Evolutionary conservation across 495 filamentous ascomycete species (phyloP).

Genomic region (Penicillium coffeae): DNA sequence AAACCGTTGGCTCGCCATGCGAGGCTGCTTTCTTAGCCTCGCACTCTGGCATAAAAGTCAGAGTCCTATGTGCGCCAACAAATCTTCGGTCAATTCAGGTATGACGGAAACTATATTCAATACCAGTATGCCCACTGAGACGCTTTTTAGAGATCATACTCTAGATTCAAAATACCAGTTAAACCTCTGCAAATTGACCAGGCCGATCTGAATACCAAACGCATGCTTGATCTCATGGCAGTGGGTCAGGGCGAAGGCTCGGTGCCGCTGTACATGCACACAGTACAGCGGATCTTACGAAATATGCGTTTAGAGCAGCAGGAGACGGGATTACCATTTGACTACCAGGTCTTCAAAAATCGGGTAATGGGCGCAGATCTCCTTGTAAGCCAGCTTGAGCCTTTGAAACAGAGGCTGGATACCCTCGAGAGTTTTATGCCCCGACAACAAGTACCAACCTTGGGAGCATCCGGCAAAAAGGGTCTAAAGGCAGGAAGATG

Average conservation of each 20-base stretch:
- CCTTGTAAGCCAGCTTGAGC: constrained; percentile 41
- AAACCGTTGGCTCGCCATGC: constrained; percentile 52
- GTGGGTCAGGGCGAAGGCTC: constrained; percentile 40
- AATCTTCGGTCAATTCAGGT: constrained; percentile 50
- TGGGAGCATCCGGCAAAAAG: neutral
- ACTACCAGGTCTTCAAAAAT: constrained; percentile 50
- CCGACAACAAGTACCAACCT: constrained; percentile 11
- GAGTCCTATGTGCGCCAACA: constrained; percentile 61
- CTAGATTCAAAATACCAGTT: constrained; percentile 41
- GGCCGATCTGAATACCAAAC: constrained; percentile 55
- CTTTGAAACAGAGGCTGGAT: constrained; percentile 54
- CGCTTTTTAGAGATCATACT: constrained; percentile 14
- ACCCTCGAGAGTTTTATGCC: constrained; percentile 57
- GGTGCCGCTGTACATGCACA: constrained; percentile 61
- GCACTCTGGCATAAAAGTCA: constrained; percentile 49
- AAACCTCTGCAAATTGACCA: constrained; percentile 54
- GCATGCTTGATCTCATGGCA: constrained; percentile 68
- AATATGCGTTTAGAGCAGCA: constrained; percentile 53
- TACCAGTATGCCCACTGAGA: neutral
- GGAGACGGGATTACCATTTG: constrained; percentile 34
- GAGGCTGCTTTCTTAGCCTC: constrained; percentile 67
- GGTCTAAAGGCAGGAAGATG: neutral
- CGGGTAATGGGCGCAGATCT: constrained; percentile 33
- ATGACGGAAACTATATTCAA: constrained; percentile 4
- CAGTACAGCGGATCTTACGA: constrained; percentile 54